phyloP scores from a whole-genome alignment of 2,329 filamentous ascomycete species.

The Pseudocercospora eumusae region DNA sequence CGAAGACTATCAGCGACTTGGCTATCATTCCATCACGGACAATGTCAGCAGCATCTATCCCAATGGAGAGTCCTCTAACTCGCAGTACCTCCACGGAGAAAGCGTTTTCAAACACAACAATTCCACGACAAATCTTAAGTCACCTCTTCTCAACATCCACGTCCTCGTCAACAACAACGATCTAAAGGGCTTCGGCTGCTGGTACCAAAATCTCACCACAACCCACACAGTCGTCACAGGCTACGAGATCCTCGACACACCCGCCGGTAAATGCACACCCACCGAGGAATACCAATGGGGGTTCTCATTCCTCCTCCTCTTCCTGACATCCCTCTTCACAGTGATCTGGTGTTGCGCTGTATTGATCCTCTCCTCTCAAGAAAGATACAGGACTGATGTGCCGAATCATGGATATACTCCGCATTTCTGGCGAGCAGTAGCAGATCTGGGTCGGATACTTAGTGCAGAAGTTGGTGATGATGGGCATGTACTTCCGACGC shows the following conservation, averaged over 20 bases:
- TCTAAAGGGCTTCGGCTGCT: neutral
- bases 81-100: neutral
- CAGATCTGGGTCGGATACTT: neutral
- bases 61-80: neutral
- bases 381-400: neutral
- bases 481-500: neutral
- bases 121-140: neutral
- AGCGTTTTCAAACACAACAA: conserved; percentile 1
- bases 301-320: neutral
- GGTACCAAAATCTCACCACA: neutral
- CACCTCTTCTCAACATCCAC: neutral
- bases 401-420: conserved; percentile 1
- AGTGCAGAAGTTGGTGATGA: neutral
- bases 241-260: neutral
- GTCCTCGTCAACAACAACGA: neutral
- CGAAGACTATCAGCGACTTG: conserved; percentile 1
- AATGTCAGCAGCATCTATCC: conserved; percentile 4
- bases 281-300: conserved; percentile 5
- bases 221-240: neutral
- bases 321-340: neutral
- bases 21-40: neutral
- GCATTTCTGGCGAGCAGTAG: neutral
- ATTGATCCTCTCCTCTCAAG: neutral
- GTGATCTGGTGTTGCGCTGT: neutral
- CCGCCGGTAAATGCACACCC: neutral